Conservation (phyloP, 73 alveolate genomes). For the Blepharisma stoltei region DNA sequence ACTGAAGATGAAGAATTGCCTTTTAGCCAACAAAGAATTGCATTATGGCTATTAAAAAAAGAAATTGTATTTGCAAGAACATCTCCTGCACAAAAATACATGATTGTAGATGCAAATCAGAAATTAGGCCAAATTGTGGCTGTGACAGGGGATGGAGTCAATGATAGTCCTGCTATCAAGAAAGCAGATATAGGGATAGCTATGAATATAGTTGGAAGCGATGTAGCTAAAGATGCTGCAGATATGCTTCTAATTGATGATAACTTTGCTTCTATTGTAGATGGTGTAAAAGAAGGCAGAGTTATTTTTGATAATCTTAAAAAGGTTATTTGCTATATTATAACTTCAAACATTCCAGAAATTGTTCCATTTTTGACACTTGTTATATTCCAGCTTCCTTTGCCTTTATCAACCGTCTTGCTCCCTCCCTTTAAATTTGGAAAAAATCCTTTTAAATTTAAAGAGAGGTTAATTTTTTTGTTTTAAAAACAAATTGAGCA, state of each 20-base stretch:
- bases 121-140: conserved; percentile 92
- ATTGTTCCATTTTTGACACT: conserved; percentile 73
- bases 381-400: conserved; percentile 67
- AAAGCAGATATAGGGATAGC: conserved; percentile 83
- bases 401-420: conserved; percentile 80
- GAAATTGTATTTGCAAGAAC: conserved; percentile 96
- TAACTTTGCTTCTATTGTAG: conserved; percentile 94
- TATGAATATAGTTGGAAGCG: conserved; percentile 94
- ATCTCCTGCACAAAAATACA: conserved; percentile 90
- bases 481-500: conserved; percentile 61
- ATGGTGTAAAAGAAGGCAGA: conserved; percentile 96
- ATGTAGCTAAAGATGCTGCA: conserved; percentile 99
- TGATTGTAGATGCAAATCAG: conserved; percentile 91
- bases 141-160: conserved; percentile 98
- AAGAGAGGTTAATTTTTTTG: conserved; percentile 73
- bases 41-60: conserved; percentile 63
- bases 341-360: conserved; percentile 83
- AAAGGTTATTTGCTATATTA: conserved; percentile 68
- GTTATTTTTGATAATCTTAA: conserved; percentile 79
- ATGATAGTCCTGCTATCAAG: conserved; percentile 70
- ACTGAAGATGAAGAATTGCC: conserved; percentile 59
- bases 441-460: too few relatives aligned
- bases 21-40: conserved; percentile 67
- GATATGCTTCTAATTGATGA: conserved; percentile 96
- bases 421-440: conserved; percentile 89